A percentile compares a stretch with the other conserved stretches of the same genome.
phyloP scores from a whole-genome alignment of 768 basidiomycete genomes.

The Tephrocybe sp. region DNA sequence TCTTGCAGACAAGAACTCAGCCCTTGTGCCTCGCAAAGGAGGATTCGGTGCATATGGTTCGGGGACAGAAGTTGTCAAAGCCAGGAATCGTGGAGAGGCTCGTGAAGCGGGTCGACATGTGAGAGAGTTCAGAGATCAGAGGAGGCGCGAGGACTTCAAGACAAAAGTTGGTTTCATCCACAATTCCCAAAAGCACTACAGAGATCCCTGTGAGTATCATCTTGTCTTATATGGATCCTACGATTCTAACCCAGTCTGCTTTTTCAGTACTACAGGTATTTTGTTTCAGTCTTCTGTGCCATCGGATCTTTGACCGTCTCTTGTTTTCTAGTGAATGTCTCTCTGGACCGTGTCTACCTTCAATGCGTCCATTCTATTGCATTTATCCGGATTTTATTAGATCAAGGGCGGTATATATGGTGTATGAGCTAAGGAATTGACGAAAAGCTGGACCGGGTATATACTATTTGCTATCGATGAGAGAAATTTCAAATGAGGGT shows the following conservation, averaged over 20 bases:
- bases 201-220: slow-evolving; percentile 64
- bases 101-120: slow-evolving; percentile 87
- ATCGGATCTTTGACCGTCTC: not conserved
- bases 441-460: slow-evolving; percentile 20
- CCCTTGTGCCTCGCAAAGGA: slow-evolving; percentile 80
- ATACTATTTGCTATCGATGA: slow-evolving; percentile 31
- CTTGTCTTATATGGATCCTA: not conserved
- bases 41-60: slow-evolving; percentile 86
- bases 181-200: slow-evolving; percentile 88
- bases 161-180: slow-evolving; percentile 76
- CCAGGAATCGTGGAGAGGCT: slow-evolving; percentile 94
- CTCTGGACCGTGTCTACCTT: too few relatives aligned
- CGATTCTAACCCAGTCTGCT: not conserved
- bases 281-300: not conserved
- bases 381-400: not conserved
- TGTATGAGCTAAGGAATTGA: slow-evolving; percentile 10
- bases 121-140: slow-evolving; percentile 80
- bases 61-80: slow-evolving; percentile 83
- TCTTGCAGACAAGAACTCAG: slow-evolving; percentile 80
- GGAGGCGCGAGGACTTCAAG: slow-evolving; percentile 78
- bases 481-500: slow-evolving; percentile 35
- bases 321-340: slow-evolving; percentile 5
- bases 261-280: slow-evolving; percentile 20
- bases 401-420: not conserved
- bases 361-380: not conserved